Conservation (phyloP, 176 grass and related monocot species). For the Aegilops longissima region DNA sequence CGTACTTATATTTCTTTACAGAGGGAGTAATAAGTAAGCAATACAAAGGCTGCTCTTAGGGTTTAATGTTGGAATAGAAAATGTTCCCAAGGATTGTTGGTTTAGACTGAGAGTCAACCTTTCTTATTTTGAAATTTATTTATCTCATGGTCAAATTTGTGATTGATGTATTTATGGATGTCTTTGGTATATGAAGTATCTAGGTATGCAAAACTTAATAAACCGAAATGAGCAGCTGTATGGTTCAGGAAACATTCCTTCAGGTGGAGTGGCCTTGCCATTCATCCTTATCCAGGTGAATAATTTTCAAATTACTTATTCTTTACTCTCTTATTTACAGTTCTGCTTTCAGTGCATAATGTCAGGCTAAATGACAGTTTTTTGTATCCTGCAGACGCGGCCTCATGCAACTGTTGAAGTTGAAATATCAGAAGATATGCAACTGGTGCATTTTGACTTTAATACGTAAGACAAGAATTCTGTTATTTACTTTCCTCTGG, state of each 20-base stretch:
- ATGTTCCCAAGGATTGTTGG: background rate
- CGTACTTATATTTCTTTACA: no score
- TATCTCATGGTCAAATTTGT: background rate
- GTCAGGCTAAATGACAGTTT: background rate
- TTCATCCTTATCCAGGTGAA: slow-evolving; percentile 98
- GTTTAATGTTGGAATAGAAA: background rate
- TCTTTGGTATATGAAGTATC: slow-evolving; percentile 51
- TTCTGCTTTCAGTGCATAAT: background rate
- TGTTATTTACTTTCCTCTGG: background rate
- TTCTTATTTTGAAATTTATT: slow-evolving; percentile 13
- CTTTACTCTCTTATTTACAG: slow-evolving; percentile 12
- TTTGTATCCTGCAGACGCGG: slow-evolving; percentile 57
- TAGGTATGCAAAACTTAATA: slow-evolving; percentile 85
- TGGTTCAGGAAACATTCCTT: slow-evolving; percentile 77
- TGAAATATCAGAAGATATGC: slow-evolving; percentile 99
- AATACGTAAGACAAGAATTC: slow-evolving; percentile 44
- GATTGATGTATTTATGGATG: slow-evolving; percentile 14
- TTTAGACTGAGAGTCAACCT: slow-evolving; percentile 1
- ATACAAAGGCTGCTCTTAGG: background rate
- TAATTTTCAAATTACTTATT: slow-evolving; percentile 7
- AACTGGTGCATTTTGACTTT: slow-evolving; percentile 94
- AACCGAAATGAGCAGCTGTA: slow-evolving; percentile 76
- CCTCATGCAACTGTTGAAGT: slow-evolving; percentile 99
- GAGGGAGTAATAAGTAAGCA: background rate
- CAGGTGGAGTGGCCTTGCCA: slow-evolving; percentile 87